Evolutionary conservation across 768 basidiomycete genomes (phyloP).

Genomic region (Boletus coccyginus): DNA sequence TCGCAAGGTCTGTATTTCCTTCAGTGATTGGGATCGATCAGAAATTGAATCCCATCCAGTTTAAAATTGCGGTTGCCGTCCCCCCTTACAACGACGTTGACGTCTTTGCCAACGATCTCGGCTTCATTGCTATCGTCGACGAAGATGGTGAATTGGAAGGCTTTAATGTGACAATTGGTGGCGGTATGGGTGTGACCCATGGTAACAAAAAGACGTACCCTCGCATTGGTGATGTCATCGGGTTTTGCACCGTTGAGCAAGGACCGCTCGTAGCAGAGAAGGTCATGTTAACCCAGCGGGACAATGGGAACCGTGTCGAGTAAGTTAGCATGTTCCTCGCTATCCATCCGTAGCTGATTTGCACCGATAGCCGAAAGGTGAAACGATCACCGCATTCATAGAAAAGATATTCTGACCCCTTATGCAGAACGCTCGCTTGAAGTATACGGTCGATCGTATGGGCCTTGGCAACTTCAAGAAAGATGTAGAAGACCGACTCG

Average conservation of each 20-base stretch:
- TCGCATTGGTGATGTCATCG: constrained; percentile 80
- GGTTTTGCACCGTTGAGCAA: constrained; percentile 89
- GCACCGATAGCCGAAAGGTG: constrained; percentile 52
- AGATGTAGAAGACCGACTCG: constrained; percentile 87
- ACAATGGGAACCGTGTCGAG: constrained; percentile 95
- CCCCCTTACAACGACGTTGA: constrained; percentile 97
- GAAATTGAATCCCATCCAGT: constrained; percentile 44
- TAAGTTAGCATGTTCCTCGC: constrained; percentile 38
- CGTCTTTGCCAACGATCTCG: constrained; percentile 92
- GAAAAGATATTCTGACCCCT: constrained; percentile 10
- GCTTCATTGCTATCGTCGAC: constrained; percentile 91
- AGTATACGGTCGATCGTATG: constrained; percentile 97
- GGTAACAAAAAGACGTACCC: constrained; percentile 99
- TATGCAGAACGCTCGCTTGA: constrained; percentile 77
- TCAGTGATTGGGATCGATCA: background rate
- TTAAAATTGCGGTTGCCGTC: constrained; percentile 95
- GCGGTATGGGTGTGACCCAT: constrained; percentile 99
- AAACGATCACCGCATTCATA: background rate
- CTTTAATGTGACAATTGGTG: constrained; percentile 92
- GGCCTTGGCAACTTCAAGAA: constrained; percentile 82
- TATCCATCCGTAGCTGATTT: background rate
- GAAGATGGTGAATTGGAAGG: constrained; percentile 75
- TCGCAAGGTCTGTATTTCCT: constrained; percentile 64
- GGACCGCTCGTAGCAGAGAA: constrained; percentile 86
- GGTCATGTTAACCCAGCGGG: constrained; percentile 90